Conservation (phyloP, 2,329 filamentous ascomycete genomes). For the Rasamsonia emersonii region DNA sequence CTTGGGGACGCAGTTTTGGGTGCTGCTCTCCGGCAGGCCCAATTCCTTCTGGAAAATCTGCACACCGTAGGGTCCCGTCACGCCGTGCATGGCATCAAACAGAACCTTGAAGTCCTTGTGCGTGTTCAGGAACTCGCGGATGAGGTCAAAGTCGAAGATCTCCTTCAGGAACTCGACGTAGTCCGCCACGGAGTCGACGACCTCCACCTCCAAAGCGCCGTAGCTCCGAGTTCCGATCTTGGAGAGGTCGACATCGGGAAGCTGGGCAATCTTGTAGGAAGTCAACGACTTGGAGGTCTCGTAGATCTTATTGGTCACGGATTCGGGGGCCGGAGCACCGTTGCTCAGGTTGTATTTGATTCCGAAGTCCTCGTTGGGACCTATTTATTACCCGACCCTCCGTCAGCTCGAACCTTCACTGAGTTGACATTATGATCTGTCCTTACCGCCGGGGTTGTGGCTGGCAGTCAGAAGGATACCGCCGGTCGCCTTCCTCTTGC, state of each 20-base stretch:
- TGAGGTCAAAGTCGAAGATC: slow-evolving; percentile 95
- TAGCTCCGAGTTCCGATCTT: slow-evolving; percentile 78
- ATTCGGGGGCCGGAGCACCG: slow-evolving; percentile 89
- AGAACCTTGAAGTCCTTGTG: slow-evolving; percentile 94
- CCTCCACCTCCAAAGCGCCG: slow-evolving; percentile 82
- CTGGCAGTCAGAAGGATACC: slow-evolving; percentile 95
- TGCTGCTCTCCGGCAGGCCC: slow-evolving; percentile 65
- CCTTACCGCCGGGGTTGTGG: slow-evolving; percentile 92
- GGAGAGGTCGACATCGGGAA: slow-evolving; percentile 76
- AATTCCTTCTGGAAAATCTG: slow-evolving; percentile 95
- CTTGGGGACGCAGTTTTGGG: slow-evolving; percentile 84
- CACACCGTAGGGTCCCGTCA: slow-evolving; percentile 89
- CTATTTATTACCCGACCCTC: slow-evolving; percentile 36
- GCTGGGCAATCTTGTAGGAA: slow-evolving; percentile 84
- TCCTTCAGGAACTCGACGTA: slow-evolving; percentile 94
- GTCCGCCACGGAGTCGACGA: slow-evolving; percentile 86
- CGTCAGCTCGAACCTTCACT: not conserved
- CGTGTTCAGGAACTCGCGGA: slow-evolving; percentile 81
- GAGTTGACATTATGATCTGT: slow-evolving; percentile 1
- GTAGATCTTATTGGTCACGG: slow-evolving; percentile 97
- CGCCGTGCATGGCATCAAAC: slow-evolving; percentile 88
- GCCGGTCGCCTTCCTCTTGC: slow-evolving; percentile 88
- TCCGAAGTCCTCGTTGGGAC: slow-evolving; percentile 89
- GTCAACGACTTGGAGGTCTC: slow-evolving; percentile 81
- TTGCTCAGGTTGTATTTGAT: slow-evolving; percentile 99